These are phyloP conservation scores for Colletotrichum orbiculare DNA, from an alignment of 2,329 filamentous ascomycete genomes.

Conservation along the genomic window DNA sequence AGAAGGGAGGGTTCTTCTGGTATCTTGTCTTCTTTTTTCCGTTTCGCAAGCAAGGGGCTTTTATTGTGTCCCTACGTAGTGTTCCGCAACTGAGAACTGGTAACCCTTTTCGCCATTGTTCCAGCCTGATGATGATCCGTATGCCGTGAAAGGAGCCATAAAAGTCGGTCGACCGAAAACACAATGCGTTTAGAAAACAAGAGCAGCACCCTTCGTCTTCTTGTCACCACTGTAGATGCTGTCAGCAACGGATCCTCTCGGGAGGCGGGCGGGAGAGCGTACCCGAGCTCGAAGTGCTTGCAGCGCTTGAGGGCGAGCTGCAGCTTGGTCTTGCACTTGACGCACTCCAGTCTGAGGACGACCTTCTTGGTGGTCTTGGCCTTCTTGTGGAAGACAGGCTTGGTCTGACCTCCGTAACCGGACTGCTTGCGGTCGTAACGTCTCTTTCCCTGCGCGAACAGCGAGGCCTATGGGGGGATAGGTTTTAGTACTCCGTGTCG, in stretches of 20 bases:
- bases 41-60: conserved; percentile 38
- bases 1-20: conserved; percentile 36
- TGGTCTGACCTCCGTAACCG: conserved; percentile 99
- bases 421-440: conserved; percentile 99
- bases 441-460: conserved; percentile 99
- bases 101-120: conserved; percentile 60
- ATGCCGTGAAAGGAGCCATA: conserved; percentile 41
- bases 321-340: conserved; percentile 96
- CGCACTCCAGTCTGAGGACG: conserved; percentile 97
- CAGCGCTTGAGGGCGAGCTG: conserved; percentile 99
- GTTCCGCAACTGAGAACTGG: conserved; percentile 56
- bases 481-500: background rate
- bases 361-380: conserved; percentile 99
- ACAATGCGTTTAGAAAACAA: conserved; percentile 91
- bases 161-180: conserved; percentile 39
- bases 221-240: conserved; percentile 87
- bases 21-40: conserved; percentile 36
- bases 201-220: conserved; percentile 99
- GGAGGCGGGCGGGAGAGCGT: conserved; percentile 46
- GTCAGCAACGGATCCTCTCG: conserved; percentile 16
- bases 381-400: conserved; percentile 99
- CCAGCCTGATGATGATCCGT: conserved; percentile 45
- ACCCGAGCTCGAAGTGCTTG: conserved; percentile 99
- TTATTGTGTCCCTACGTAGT: conserved; percentile 59
- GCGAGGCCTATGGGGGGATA: conserved; percentile 73